A percentile compares a stretch with the other conserved stretches of the same genome.
Conservation (phyloP, 306 rosid genomes). For the Astragalus glycyphyllos region DNA sequence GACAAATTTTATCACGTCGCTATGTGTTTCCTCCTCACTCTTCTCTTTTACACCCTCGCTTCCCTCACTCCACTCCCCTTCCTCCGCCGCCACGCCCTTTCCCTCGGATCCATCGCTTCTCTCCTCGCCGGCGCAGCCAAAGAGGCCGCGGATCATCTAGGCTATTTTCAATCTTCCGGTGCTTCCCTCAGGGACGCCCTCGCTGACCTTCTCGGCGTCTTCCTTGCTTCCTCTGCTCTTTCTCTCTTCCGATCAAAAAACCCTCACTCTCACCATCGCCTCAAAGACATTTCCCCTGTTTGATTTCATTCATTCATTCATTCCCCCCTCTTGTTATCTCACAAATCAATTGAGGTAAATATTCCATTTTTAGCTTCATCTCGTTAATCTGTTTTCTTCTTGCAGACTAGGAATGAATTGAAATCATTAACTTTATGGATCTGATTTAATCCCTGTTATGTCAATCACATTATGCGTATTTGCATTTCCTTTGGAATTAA, state of each 20-base stretch:
- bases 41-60: constrained; percentile 60
- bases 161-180: constrained; percentile 72
- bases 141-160: constrained; percentile 81
- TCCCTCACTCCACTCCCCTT: constrained; percentile 48
- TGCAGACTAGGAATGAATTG: too few relatives aligned
- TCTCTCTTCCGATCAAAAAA: constrained; percentile 34
- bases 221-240: constrained; percentile 56
- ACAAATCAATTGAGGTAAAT: neutral
- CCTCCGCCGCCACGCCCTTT: constrained; percentile 68
- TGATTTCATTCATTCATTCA: constrained; percentile 47
- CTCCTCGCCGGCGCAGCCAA: constrained; percentile 79
- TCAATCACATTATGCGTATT: neutral
- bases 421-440: too few relatives aligned
- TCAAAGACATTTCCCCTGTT: constrained; percentile 52
- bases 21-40: constrained; percentile 60
- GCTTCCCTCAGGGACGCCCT: constrained; percentile 74
- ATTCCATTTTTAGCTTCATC: neutral
- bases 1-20: constrained; percentile 70
- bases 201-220: constrained; percentile 70
- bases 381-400: too few relatives aligned
- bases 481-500: neutral
- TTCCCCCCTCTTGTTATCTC: neutral
- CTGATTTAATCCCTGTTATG: too few relatives aligned
- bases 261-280: constrained; percentile 23
- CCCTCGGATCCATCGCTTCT: constrained; percentile 48